Conservation (phyloP, 805 yeast genomes). For the Metschnikowia matae region DNA sequence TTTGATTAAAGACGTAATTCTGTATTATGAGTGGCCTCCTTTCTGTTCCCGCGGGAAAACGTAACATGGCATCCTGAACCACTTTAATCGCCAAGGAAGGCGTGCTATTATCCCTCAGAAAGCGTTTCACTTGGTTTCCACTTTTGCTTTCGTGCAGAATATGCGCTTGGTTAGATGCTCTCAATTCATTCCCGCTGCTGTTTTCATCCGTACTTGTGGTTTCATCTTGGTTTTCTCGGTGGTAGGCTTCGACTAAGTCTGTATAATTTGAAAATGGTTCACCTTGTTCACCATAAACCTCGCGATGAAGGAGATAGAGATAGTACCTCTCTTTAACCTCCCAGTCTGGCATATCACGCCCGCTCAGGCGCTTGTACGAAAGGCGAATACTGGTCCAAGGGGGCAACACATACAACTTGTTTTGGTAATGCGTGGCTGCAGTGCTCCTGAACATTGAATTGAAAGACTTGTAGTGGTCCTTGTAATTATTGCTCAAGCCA, state of each 20-base stretch:
- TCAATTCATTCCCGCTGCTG: not conserved
- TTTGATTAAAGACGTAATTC: not conserved
- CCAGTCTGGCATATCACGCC: slow-evolving; percentile 13
- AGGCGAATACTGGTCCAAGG: slow-evolving; percentile 16
- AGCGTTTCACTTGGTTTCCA: not conserved
- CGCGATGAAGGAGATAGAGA: slow-evolving; percentile 14
- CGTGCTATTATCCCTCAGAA: too few species aligned
- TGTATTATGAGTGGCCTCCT: not conserved
- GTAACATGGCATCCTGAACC: not conserved
- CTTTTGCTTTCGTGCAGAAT: not conserved
- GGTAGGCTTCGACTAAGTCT: slow-evolving; percentile 9
- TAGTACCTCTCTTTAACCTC: slow-evolving; percentile 15
- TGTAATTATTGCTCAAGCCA: slow-evolving; percentile 9
- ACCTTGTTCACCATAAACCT: slow-evolving; percentile 14
- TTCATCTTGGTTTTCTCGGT: not conserved
- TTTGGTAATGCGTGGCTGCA: slow-evolving; percentile 8
- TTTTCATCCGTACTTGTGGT: too few species aligned
- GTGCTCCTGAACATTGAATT: slow-evolving; percentile 14
- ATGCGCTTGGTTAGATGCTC: not conserved
- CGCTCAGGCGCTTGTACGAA: slow-evolving; percentile 9
- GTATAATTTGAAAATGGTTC: slow-evolving; percentile 15
- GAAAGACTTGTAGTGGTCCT: slow-evolving; percentile 10
- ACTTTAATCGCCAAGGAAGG: not conserved
- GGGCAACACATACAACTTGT: slow-evolving; percentile 9
- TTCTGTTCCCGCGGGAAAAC: not conserved